Conservation (phyloP, 2,329 filamentous ascomycete genomes). For the Gaeumannomyces tritici region DNA sequence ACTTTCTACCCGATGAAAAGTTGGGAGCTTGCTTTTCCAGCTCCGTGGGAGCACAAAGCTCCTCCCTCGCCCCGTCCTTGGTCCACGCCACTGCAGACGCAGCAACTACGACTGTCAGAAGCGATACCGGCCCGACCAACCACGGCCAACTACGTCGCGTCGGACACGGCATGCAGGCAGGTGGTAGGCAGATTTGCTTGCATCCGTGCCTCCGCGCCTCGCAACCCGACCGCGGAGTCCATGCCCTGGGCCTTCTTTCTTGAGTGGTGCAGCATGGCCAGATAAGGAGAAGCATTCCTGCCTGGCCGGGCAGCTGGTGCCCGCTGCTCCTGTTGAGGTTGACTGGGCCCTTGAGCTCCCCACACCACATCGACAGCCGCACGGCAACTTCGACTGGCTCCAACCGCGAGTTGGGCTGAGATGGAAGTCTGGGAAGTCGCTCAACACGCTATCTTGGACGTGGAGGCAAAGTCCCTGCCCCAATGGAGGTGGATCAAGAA, state of each 20-base stretch:
- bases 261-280: not conserved
- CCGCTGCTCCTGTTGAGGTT: not conserved
- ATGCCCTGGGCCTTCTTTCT: not conserved
- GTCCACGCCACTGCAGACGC: not conserved
- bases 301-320: not conserved
- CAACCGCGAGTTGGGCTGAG: not conserved
- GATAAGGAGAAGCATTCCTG: not conserved
- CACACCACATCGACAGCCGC: not conserved
- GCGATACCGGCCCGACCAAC: not conserved
- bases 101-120: not conserved
- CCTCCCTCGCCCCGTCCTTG: not conserved
- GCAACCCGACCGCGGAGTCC: not conserved
- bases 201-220: not conserved
- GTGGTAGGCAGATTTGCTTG: too few species aligned
- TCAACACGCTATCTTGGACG: too few species aligned
- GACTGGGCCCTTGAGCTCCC: not conserved
- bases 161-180: not conserved
- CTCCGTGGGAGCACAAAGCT: not conserved
- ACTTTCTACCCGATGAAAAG: not conserved
- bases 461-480: too few species aligned
- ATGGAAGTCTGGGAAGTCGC: too few species aligned
- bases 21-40: not conserved
- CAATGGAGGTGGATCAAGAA: too few species aligned
- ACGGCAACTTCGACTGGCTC: not conserved
- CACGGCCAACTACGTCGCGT: not conserved